These are phyloP conservation scores for Penicillium palitans DNA, from an alignment of 2,329 filamentous ascomycete species.

Conservation along the genomic window DNA sequence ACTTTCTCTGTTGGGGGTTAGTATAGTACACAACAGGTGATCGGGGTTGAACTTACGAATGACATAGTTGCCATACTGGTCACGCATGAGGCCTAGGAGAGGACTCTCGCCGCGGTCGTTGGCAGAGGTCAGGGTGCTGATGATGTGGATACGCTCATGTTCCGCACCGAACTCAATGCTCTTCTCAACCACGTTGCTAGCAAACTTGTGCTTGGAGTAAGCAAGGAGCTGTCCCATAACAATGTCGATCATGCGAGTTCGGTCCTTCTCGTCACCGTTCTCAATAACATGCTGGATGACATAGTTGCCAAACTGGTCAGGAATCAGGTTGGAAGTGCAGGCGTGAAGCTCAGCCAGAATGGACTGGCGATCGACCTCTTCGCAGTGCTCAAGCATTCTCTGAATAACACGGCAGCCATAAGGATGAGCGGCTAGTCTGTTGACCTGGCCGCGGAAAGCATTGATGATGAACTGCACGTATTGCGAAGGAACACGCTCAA, in stretches of 20 bases:
- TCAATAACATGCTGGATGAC: conserved; percentile 90
- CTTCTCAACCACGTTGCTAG: conserved; percentile 95
- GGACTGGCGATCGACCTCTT: conserved; percentile 66
- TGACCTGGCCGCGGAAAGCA: conserved; percentile 73
- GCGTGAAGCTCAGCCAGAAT: conserved; percentile 78
- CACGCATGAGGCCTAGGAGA: conserved; percentile 77
- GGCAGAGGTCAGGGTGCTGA: conserved; percentile 60
- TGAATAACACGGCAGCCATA: conserved; percentile 95
- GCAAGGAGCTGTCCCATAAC: conserved; percentile 70
- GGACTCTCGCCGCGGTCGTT: conserved; percentile 67
- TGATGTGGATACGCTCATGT: conserved; percentile 69
- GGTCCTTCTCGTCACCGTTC: conserved; percentile 72
- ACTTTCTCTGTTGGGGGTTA: conserved; percentile 68
- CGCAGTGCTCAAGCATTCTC: conserved; percentile 81
- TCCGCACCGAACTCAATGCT: conserved; percentile 73
- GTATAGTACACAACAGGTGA: conserved; percentile 15
- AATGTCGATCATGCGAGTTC: conserved; percentile 68
- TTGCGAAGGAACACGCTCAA: conserved; percentile 73
- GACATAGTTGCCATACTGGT: conserved; percentile 94
- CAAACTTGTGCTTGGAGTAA: conserved; percentile 92
- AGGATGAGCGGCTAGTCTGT: conserved; percentile 70
- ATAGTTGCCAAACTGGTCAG: conserved; percentile 92
- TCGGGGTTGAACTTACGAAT: conserved; percentile 69
- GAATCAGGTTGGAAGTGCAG: conserved; percentile 70
- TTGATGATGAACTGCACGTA: conserved; percentile 84